phyloP scores from a whole-genome alignment of 305 asterid genomes.

The Solanum hybrid region DNA sequence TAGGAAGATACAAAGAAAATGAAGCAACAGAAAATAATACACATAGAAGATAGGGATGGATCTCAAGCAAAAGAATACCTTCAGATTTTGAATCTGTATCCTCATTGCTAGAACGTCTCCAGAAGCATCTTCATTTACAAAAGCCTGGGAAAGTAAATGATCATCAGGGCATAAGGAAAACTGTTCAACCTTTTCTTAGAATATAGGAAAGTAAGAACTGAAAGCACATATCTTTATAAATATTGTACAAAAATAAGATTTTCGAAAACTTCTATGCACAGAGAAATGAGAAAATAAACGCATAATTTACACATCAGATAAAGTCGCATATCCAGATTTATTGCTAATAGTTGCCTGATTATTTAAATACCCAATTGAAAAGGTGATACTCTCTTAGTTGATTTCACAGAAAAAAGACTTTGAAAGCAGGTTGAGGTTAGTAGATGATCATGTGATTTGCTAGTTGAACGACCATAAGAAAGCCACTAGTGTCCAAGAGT shows the following conservation, averaged over 20 bases:
- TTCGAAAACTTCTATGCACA: background rate
- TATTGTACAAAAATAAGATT: background rate
- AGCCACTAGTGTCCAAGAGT: background rate
- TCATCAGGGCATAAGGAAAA: conserved; percentile 7
- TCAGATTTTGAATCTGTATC: conserved; percentile 81
- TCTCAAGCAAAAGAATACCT: conserved; percentile 36
- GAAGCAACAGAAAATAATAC: background rate
- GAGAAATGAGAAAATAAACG: background rate
- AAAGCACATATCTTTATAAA: background rate
- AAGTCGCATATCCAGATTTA: background rate
- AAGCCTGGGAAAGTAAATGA: conserved; percentile 49
- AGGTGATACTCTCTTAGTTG: background rate
- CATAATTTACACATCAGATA: background rate
- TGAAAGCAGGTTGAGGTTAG: background rate
- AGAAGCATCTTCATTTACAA: conserved; percentile 92
- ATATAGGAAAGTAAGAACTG: background rate
- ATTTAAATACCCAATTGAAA: background rate
- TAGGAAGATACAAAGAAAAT: background rate
- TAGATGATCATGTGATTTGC: background rate
- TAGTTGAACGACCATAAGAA: background rate
- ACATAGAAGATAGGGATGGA: background rate
- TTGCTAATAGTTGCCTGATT: background rate
- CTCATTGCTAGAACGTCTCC: conserved; percentile 93
- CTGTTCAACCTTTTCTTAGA: background rate
- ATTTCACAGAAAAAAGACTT: background rate